These are phyloP conservation scores for Peterozyma xylosa DNA, from an alignment of 805 yeast species.

Conservation along the genomic window DNA sequence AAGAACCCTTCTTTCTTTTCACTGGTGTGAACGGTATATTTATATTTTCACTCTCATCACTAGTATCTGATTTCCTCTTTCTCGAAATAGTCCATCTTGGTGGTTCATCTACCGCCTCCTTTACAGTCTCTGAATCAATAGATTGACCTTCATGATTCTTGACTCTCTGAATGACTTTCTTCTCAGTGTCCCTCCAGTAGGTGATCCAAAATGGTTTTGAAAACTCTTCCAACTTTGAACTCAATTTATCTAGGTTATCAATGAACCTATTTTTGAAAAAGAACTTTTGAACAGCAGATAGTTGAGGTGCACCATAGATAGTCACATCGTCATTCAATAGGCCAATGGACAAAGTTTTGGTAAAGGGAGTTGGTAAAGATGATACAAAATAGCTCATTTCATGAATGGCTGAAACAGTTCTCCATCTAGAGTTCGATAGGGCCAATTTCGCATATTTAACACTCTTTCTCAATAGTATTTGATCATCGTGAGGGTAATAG, in stretches of 20 bases:
- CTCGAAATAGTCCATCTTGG: slow-evolving; percentile 18
- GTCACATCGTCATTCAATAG: slow-evolving; percentile 24
- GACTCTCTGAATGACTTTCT: slow-evolving; percentile 27
- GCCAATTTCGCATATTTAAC: slow-evolving; percentile 40
- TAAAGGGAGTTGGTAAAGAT: slow-evolving; percentile 34
- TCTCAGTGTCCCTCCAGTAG: slow-evolving; percentile 40
- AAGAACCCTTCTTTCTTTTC: slow-evolving; percentile 3
- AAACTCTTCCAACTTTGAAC: slow-evolving; percentile 22
- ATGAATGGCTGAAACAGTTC: slow-evolving; percentile 48
- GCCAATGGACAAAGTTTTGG: slow-evolving; percentile 36
- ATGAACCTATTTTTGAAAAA: slow-evolving; percentile 45
- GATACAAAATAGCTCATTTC: slow-evolving; percentile 55
- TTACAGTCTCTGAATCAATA: slow-evolving; percentile 23
- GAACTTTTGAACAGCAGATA: slow-evolving; percentile 41
- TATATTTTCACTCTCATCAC: not conserved
- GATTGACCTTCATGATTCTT: slow-evolving; percentile 28
- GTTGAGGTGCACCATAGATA: slow-evolving; percentile 55
- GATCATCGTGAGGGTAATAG: slow-evolving; percentile 30
- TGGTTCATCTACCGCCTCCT: slow-evolving; percentile 15
- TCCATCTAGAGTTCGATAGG: slow-evolving; percentile 46
- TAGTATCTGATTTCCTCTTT: slow-evolving; percentile 8
- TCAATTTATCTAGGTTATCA: slow-evolving; percentile 20
- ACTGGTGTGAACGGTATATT: not conserved
- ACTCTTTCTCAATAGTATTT: slow-evolving; percentile 32
- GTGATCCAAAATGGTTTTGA: slow-evolving; percentile 42